Percentiles rank a stretch among this genome's conserved stretches.
phyloP scores from a whole-genome alignment of 345 rosid genomes.

The Chamaenerion angustifolium region DNA sequence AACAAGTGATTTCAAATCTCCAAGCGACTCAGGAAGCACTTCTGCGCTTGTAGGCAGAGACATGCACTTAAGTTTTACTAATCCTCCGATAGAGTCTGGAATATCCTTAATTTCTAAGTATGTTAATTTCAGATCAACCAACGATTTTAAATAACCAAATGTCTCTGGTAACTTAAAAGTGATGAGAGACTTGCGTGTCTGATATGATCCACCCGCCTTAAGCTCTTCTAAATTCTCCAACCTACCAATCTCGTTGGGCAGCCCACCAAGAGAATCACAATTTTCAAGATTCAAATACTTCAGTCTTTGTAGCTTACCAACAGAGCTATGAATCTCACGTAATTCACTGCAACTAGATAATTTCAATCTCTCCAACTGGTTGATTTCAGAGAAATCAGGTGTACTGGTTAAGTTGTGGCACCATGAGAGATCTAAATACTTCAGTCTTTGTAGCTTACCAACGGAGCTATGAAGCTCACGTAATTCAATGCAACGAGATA shows the following conservation, averaged over 20 bases:
- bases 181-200: background rate
- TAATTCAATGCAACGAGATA: too few species aligned
- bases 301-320: background rate
- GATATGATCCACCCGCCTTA: background rate
- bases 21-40: slow-evolving; percentile 6
- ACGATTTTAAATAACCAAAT: too few species aligned
- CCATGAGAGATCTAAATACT: too few species aligned
- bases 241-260: background rate
- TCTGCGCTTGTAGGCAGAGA: background rate
- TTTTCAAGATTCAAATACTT: background rate
- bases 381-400: background rate
- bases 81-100: slow-evolving; percentile 2
- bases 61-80: background rate
- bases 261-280: slow-evolving; percentile 1
- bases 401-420: slow-evolving; percentile 2
- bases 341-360: slow-evolving; percentile 1
- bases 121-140: too few species aligned
- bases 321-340: slow-evolving; percentile 1
- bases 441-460: too few species aligned
- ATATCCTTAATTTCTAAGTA: too few species aligned
- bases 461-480: too few species aligned
- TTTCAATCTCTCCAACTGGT: too few species aligned
- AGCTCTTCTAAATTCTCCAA: background rate
- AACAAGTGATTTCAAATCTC: too few species aligned
- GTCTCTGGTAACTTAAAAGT: too few species aligned